Evolutionary conservation across 352 stramenopile species (phyloP), one percentile per base, ranked within the genome.

Genomic region (Phytophthora multivora): DNA sequence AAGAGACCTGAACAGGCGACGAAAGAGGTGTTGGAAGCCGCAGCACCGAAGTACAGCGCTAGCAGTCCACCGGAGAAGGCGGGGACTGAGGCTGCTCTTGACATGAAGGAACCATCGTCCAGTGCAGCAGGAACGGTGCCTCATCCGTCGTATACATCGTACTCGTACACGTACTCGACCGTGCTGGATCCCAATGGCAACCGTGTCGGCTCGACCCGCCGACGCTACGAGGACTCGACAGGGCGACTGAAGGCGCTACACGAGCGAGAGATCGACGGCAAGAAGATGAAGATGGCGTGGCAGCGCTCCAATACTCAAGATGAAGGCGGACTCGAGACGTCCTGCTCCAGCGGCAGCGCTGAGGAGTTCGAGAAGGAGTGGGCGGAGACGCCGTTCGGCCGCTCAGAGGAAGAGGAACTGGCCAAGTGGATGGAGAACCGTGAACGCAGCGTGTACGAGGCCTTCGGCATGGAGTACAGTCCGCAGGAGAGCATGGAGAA

Each of bases 191-290:
- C 88, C 16, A 63, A 69, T 7, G 85, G 85, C 7, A 71, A 78
- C n/a, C 66, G 65, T 19, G 58, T 92, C n/a, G 66, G 66, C 11
- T 79, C 70, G 9, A 51, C 70, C 54, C 85, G 85, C 42, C 83
- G 83, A 19, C 83, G 83, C 42, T 94, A 94, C 47, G 81, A 94
- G 41, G 85, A 94, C 56, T 90, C 86, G 30, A 80, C 71, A 10
- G 86, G 83, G 0, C 71, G 77, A 4, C 48, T 94, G 26, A 94
- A 92, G 62, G 86, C 83, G 2, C 60, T 69, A 6, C 86, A 92
- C 40, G 79, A 92, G 49, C 86, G 86, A 11, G 61, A 83, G 42
- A 77, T 94, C 18, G 74, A 81, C 39, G 83, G 62, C 11, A 91
- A 88, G 59, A 88, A 83, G 26, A 18, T 94, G 23, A 79, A 75